Evolutionary conservation across 495 filamentous ascomycete species (phyloP), one percentile per base, ranked within the genome.

Genomic region (Aspergillus sparsus): DNA sequence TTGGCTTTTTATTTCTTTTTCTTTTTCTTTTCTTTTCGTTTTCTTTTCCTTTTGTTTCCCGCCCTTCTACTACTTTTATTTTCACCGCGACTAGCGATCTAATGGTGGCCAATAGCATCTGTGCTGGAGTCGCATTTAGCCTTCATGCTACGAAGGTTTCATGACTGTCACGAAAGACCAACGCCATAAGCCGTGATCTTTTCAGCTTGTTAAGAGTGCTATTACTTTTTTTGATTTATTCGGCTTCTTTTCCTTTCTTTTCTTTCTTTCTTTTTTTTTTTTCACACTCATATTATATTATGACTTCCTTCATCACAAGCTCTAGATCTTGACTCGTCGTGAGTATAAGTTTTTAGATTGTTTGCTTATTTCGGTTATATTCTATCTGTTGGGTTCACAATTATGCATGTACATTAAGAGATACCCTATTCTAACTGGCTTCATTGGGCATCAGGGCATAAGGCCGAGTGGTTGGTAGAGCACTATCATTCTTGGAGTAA

Each of bases 61-160:
- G 18, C 47, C 35, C 15, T 51, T 39, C 44, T 47, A 47, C n/a
- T 42, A 37, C 10, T 46, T 27, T 11, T 35, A 54, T 15, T n/a
- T 46, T 45, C 42, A 9, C 27, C 16, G 39, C 53, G 49, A 49
- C 18, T 35, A 60, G 58, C 42, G 37, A 60, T 60, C 58, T 60
- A 60, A 60, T 60, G 8, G 0, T 27, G 58, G 33, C 46, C 50
- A 54, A 60, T 50, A 60, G 58, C 58, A 39, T 60, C 45, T 60
- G 58, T 41, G 50, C 58, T 60, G 58, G 58, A 42, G 58, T 54
- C 41, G 18, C 58, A 18, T 54, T 49, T 46, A 60, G 50, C 54
- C 58, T 60, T 49, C 58, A 60, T 60, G 58, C 58, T 54, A 60
- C 58, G 49, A 60, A 60, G 41, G 58, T 60, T 60, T 49, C 50